Evolutionary conservation across 768 basidiomycete genomes (phyloP), one percentile per base, ranked within the genome.

Genomic region (Lactifluus piperatus): DNA sequence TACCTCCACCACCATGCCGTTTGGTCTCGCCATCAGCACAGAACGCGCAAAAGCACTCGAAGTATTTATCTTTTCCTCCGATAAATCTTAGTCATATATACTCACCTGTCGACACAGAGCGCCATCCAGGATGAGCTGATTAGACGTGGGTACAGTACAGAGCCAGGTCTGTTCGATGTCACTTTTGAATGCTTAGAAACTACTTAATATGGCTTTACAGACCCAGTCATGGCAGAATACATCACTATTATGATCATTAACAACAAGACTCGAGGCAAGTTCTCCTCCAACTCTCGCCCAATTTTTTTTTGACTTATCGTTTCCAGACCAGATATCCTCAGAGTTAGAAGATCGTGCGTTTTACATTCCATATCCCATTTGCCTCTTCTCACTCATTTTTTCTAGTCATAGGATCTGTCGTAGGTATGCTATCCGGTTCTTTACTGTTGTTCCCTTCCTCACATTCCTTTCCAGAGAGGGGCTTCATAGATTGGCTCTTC

Each of bases 231-330:
- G 90, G 90, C 91, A 3, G 92, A 94, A 71, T 94, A 92, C 67
- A 91, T 94, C 57, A 91, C 89, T 20, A 94, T 94, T 59, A 93
- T 94, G 92, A 81, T 94, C 48, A 92, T 93, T 64, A 94, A 94
- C 69, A 88, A 89, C 72, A 94, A 94, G 76, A 85, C 86, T 58
- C 72, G 82, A 62, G 80, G 89, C 86, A 65, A 34, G 84, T 74
- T n/a, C 45, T 20, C 34, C 32, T 20, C 39, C n/a, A 26, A 13
- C 32, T 45, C 24, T 26, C 22, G 24, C 39, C 22, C 11, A 26
- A 46, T 45, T 43, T 41, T 43, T 39, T 54, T 26, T 56, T 56
- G n/a, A 65, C 57, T 64, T 36, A 27, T 44, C 54, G 43, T 60
- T 58, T 56, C 51, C 68, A 88, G 92, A 80, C 49, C 90, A 93